Percentiles rank a stretch among this genome's conserved stretches.
These are phyloP conservation scores for Pseudozyma pruni DNA, from an alignment of 1,284 basidiomycete species.

Conservation along the genomic window DNA sequence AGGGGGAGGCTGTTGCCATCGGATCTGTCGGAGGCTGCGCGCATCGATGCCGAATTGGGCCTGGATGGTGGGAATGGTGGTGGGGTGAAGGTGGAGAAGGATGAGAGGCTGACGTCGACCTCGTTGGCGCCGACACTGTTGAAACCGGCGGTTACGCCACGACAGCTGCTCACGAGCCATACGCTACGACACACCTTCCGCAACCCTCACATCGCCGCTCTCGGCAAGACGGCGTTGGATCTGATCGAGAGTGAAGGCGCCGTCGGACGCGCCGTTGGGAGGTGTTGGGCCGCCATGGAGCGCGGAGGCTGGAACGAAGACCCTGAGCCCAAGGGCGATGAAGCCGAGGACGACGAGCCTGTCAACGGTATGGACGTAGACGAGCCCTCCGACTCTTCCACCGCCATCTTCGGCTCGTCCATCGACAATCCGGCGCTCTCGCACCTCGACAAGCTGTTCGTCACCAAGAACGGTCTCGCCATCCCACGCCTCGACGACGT, in stretches of 20 bases:
- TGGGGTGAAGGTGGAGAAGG: conserved; percentile 13
- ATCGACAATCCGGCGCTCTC: conserved; percentile 57
- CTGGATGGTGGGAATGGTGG: conserved; percentile 24
- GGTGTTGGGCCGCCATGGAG: conserved; percentile 64
- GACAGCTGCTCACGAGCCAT: conserved; percentile 60
- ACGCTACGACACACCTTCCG: conserved; percentile 65
- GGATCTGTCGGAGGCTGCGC: conserved; percentile 43
- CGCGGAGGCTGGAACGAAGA: conserved; percentile 49
- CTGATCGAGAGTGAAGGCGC: conserved; percentile 63
- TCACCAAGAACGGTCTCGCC: conserved; percentile 60
- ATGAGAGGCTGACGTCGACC: conserved; percentile 53
- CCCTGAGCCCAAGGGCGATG: conserved; percentile 37
- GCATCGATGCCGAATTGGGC: conserved; percentile 46
- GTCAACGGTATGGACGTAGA: conserved; percentile 44
- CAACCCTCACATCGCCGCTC: conserved; percentile 64
- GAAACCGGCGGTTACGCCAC: conserved; percentile 60
- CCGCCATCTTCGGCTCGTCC: conserved; percentile 29
- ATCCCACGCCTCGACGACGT: conserved; percentile 47
- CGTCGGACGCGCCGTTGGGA: conserved; percentile 60
- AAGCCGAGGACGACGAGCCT: conserved; percentile 4
- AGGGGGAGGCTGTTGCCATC: conserved; percentile 35
- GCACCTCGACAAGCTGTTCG: conserved; percentile 62
- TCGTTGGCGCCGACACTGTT: conserved; percentile 63
- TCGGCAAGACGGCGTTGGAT: conserved; percentile 66
- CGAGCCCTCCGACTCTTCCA: conserved; percentile 6